Conservation (phyloP, 1,284 basidiomycete genomes). For the Sparassis latifolia region DNA sequence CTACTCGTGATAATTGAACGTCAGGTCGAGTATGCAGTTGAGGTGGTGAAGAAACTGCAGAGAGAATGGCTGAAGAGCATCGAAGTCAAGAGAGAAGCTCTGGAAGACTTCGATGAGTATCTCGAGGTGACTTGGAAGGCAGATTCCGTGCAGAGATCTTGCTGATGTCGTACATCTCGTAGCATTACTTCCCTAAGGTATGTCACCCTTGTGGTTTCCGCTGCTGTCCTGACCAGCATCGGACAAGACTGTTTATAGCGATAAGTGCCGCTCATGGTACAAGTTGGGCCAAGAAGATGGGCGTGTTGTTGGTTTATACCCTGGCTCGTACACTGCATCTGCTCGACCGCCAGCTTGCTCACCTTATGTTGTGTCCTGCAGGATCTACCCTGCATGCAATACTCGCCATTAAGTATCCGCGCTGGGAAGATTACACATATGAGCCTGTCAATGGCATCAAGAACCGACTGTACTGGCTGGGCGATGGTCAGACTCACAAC, state of each 20-base stretch:
- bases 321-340: conserved; percentile 30
- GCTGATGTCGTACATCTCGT: background rate
- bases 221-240: background rate
- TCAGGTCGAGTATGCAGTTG: conserved; percentile 48
- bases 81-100: conserved; percentile 49
- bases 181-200: conserved; percentile 43
- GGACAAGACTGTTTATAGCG: conserved; percentile 48
- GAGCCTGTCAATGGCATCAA: conserved; percentile 35
- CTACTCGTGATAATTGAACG: conserved; percentile 47
- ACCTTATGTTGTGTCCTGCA: conserved; percentile 12
- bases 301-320: conserved; percentile 52
- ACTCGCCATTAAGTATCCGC: conserved; percentile 42
- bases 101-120: conserved; percentile 55
- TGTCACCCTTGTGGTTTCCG: conserved; percentile 3
- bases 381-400: conserved; percentile 50
- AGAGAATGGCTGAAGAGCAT: conserved; percentile 54
- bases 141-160: background rate
- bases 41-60: conserved; percentile 51
- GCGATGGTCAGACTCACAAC: conserved; percentile 44
- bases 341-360: background rate
- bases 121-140: conserved; percentile 29
- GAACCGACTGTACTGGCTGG: conserved; percentile 54
- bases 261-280: conserved; percentile 62
- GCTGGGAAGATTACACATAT: conserved; percentile 64
- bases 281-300: conserved; percentile 56